Evolutionary conservation across 495 filamentous ascomycete genomes (phyloP).

Genomic region (Penicillium coprophilum): DNA sequence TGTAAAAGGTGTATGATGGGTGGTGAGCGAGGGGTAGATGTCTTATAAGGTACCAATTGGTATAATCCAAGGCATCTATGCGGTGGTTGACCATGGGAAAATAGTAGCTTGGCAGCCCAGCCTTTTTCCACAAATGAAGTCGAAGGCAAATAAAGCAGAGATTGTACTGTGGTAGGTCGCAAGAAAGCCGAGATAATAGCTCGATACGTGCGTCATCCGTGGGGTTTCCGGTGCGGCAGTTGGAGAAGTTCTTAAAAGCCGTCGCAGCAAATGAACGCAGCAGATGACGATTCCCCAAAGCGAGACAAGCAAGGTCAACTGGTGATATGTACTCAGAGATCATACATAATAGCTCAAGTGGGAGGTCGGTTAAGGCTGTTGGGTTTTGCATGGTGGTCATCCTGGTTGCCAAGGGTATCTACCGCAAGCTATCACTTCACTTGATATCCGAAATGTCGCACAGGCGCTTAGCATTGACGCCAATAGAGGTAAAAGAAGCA

Average conservation of each 20-base stretch:
- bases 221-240: neutral
- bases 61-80: too few species aligned
- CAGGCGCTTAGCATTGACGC: too few species aligned
- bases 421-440: too few species aligned
- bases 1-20: neutral
- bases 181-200: constrained; percentile 7
- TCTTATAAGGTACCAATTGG: too few species aligned
- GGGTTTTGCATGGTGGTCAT: neutral
- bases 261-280: neutral
- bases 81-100: too few species aligned
- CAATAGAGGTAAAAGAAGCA: too few species aligned
- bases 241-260: neutral
- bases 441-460: too few species aligned
- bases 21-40: neutral
- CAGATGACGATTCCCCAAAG: constrained; percentile 2
- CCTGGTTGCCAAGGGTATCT: too few species aligned
- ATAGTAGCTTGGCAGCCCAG: neutral
- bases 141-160: constrained; percentile 5
- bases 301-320: constrained; percentile 5
- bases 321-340: constrained; percentile 1
- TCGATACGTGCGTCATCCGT: constrained; percentile 1
- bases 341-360: constrained; percentile 5
- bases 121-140: constrained; percentile 3
- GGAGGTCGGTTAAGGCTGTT: neutral
- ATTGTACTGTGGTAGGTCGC: constrained; percentile 9